Base-by-base conservation (phyloP, 148 eudicot species). In the Cornus kousa region DNA sequence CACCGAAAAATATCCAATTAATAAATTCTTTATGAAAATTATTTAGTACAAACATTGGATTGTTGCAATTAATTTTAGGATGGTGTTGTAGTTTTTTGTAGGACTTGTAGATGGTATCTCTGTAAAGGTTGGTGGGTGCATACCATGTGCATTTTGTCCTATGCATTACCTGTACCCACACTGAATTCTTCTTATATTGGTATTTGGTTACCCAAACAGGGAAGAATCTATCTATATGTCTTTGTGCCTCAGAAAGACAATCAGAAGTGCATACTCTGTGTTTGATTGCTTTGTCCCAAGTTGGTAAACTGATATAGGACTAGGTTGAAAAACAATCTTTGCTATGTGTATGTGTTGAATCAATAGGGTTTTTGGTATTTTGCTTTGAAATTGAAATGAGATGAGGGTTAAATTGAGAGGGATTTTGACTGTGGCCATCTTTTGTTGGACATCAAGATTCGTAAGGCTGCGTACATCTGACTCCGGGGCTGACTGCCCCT, bases 61-160 rank as follows among this genome's bases (percentile, higher is more conserved):
- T 37, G 31, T 22, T 22, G 72, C 43, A 23, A 70, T 32, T 35
- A 22, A 22, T 32, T 6, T 31, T 32, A 70, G 22, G 16, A 11
- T 37, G 31, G 46, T 70, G 24, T 4, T 17, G 14, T 7, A 16
- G 24, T 69, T 37, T 66, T 67, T 69, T 53, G 62, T n/a, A 67
- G 78, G 55, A 14, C 22, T 14, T 48, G 16, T 55, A 32, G 23
- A 71, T 70, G 53, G 70, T 22, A 60, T 71, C 53, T 71, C 16
- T 57, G 80, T 35, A 37, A 28, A 40, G 68, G 60, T 57, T 39
- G 80, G 70, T 78, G 33, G 80, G 74, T 39, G 23, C 14, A 39
- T 32, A 14, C 50, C 80, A 78, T 78, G 80, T 78, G 80, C 80
- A 35, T 71, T 71, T 22, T 78, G 80, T 71, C 75, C 14, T 16